Evolutionary conservation across 768 basidiomycete genomes (phyloP).

Genomic region (Phanerochaete sordida): DNA sequence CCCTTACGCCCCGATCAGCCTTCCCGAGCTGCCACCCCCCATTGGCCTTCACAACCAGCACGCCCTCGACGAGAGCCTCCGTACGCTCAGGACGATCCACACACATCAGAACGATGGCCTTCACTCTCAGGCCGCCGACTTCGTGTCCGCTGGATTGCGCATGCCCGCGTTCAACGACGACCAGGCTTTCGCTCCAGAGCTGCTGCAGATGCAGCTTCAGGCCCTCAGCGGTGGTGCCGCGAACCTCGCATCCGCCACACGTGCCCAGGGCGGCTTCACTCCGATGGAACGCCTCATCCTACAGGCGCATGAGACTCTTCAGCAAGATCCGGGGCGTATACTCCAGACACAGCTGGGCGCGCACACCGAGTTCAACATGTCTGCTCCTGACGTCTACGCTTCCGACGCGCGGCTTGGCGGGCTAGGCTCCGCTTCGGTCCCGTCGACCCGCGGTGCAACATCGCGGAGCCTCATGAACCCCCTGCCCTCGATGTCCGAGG

Average conservation of each 20-base stretch:
- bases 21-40: conserved; percentile 8
- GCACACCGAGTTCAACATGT: conserved; percentile 1
- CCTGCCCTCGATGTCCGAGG: conserved; percentile 30
- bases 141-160: not conserved
- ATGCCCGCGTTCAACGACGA: not conserved
- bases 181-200: not conserved
- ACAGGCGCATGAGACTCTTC: conserved; percentile 40
- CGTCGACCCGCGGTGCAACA: conserved; percentile 1
- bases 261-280: conserved; percentile 56
- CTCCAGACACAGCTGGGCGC: conserved; percentile 14
- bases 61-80: not conserved
- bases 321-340: conserved; percentile 26
- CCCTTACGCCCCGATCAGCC: not conserved
- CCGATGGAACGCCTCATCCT: conserved; percentile 67
- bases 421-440: not conserved
- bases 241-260: conserved; percentile 12
- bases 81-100: not conserved
- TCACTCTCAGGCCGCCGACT: conserved; percentile 12
- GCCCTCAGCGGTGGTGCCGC: conserved; percentile 8
- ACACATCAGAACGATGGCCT: conserved; percentile 3
- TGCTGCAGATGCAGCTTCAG: conserved; percentile 17
- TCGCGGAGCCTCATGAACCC: conserved; percentile 16
- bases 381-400: not conserved
- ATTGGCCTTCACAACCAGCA: conserved; percentile 9
- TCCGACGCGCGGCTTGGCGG: not conserved